Percentiles rank a stretch among this genome's conserved stretches.
Evolutionary conservation across 1,284 basidiomycete species (phyloP).

Genomic region (Malassezia japonica): DNA sequence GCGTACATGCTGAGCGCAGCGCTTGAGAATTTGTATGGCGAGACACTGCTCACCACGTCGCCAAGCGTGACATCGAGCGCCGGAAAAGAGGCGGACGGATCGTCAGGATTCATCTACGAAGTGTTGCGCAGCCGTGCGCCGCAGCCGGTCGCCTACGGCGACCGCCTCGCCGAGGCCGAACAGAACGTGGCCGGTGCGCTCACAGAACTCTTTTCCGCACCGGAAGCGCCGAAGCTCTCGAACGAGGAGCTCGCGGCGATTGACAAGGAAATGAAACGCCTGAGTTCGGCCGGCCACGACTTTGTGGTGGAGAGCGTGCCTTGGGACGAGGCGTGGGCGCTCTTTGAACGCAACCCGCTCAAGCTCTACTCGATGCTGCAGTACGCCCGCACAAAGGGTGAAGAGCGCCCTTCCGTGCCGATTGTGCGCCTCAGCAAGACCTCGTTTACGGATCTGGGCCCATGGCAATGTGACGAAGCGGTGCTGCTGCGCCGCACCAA

Average conservation of each 20-base stretch:
- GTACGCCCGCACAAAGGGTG: neutral
- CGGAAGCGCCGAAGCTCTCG: neutral
- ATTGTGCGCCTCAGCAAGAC: conserved; percentile 11
- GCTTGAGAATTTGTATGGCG: neutral
- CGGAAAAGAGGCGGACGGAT: neutral
- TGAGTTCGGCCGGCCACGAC: neutral
- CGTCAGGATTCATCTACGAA: conserved; percentile 15
- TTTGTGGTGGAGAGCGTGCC: neutral
- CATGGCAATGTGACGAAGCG: neutral
- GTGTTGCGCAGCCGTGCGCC: neutral
- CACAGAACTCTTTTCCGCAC: neutral
- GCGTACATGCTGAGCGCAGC: conserved; percentile 17
- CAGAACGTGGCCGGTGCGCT: conserved; percentile 1
- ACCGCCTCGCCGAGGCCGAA: neutral
- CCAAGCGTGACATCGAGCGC: conserved; percentile 4
- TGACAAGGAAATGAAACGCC: neutral
- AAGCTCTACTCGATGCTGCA: conserved; percentile 8
- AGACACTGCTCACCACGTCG: neutral
- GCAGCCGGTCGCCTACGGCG: neutral
- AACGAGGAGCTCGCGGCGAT: neutral
- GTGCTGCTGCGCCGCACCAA: conserved; percentile 12
- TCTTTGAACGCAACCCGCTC: conserved; percentile 13
- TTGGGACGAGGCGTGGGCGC: neutral
- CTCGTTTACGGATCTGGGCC: conserved; percentile 10
- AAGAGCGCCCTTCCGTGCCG: neutral